Conservation (phyloP, 352 stramenopile species). For the Globisporangium takayamanum region DNA sequence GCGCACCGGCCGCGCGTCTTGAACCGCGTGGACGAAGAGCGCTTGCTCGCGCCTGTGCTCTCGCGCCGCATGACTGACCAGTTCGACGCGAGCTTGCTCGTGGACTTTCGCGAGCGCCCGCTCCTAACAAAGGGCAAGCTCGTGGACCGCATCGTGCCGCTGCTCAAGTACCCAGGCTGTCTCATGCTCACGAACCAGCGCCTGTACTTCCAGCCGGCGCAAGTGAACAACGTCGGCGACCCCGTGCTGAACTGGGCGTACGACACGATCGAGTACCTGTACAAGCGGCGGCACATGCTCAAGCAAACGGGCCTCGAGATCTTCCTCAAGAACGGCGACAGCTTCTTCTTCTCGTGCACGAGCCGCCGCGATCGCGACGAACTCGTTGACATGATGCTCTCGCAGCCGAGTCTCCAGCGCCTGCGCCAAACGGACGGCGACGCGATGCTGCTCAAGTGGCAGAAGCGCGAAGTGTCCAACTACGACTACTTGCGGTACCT, state of each 20-base stretch:
- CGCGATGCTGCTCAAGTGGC: conserved; percentile 81
- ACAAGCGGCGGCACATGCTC: conserved; percentile 87
- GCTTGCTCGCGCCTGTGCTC: conserved; percentile 68
- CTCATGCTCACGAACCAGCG: conserved; percentile 79
- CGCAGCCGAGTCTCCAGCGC: conserved; percentile 55
- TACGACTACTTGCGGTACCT: conserved; percentile 89
- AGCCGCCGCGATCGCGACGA: conserved; percentile 59
- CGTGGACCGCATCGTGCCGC: conserved; percentile 85
- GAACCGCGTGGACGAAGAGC: conserved; percentile 85
- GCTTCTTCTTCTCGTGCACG: conserved; percentile 81
- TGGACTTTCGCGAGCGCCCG: conserved; percentile 87
- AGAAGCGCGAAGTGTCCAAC: conserved; percentile 90
- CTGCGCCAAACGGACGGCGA: conserved; percentile 58
- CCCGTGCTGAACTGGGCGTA: conserved; percentile 84
- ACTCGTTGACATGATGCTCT: conserved; percentile 82
- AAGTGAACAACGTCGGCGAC: conserved; percentile 90
- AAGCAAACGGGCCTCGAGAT: conserved; percentile 86
- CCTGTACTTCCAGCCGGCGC: conserved; percentile 90
- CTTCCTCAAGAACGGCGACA: conserved; percentile 56
- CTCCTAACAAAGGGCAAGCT: conserved; percentile 65
- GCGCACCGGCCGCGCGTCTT: conserved; percentile 59
- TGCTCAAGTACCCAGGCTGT: conserved; percentile 89
- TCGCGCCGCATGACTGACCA: conserved; percentile 53
- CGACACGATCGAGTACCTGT: conserved; percentile 60
- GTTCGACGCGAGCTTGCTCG: conserved; percentile 87